These are phyloP conservation scores for Brassica hybrid DNA, from an alignment of 441 rosid genomes.

Conservation along the genomic window DNA sequence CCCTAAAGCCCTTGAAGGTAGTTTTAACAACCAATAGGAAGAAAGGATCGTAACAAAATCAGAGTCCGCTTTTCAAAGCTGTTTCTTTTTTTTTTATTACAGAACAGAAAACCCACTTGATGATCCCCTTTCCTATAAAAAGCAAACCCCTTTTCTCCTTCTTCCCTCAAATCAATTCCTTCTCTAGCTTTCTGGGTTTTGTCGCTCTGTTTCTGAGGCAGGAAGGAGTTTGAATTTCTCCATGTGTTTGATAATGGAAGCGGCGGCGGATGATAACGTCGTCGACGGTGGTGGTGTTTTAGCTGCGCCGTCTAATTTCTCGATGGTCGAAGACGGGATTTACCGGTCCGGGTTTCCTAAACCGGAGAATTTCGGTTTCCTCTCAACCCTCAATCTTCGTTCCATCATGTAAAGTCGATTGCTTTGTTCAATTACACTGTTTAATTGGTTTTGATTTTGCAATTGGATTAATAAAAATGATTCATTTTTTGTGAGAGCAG, in stretches of 20 bases:
- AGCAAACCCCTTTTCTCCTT: not conserved
- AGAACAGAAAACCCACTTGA: constrained; percentile 22
- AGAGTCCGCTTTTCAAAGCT: constrained; percentile 41
- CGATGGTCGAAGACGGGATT: constrained; percentile 83
- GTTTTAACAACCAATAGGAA: constrained; percentile 12
- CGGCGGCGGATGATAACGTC: constrained; percentile 5
- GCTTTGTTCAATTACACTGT: not conserved
- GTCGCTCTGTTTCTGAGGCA: constrained; percentile 14
- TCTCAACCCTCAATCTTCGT: constrained; percentile 71
- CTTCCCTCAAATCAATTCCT: not conserved
- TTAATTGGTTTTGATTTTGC: not conserved
- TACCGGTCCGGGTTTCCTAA: constrained; percentile 78
- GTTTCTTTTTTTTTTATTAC: constrained; percentile 15
- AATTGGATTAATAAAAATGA: too few species aligned
- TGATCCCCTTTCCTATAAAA: not conserved
- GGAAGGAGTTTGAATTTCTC: not conserved
- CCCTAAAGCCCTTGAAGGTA: constrained; percentile 8
- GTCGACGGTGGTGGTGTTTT: constrained; percentile 36
- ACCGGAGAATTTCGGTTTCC: constrained; percentile 61
- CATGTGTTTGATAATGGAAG: constrained; percentile 49
- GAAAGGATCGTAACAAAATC: constrained; percentile 18
- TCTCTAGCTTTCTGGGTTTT: not conserved
- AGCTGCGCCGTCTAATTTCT: constrained; percentile 74
- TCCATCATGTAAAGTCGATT: constrained; percentile 65
- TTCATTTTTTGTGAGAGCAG: constrained; percentile 42